A percentile compares a stretch with the other conserved stretches of the same genome.
phyloP scores from a whole-genome alignment of 1,284 basidiomycete species.

The Naganishia cerealis region DNA sequence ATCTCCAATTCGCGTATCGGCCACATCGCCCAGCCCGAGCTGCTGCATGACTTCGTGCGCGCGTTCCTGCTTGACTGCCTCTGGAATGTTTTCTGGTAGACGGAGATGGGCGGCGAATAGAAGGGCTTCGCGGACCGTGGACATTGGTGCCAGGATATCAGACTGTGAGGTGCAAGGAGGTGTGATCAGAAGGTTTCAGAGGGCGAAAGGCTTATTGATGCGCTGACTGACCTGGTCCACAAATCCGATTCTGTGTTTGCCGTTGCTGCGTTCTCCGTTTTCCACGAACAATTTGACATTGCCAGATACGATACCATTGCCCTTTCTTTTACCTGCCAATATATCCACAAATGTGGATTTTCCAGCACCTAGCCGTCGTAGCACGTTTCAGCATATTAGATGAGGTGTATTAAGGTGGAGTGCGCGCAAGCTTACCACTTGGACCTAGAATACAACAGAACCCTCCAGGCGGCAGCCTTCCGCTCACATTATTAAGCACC shows the following conservation, averaged over 20 bases:
- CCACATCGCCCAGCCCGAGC: slow-evolving; percentile 70
- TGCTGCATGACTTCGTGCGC: slow-evolving; percentile 69
- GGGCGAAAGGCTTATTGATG: background rate
- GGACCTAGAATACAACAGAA: slow-evolving; percentile 86
- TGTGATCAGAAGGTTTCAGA: background rate
- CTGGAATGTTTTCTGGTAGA: slow-evolving; percentile 73
- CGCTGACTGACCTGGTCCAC: slow-evolving; percentile 64
- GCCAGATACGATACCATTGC: slow-evolving; percentile 58
- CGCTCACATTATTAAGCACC: slow-evolving; percentile 71
- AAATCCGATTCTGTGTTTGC: slow-evolving; percentile 67
- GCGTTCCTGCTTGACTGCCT: slow-evolving; percentile 66
- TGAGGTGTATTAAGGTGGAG: background rate
- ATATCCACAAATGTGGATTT: slow-evolving; percentile 83
- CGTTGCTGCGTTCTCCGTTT: slow-evolving; percentile 37
- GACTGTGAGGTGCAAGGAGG: slow-evolving; percentile 56
- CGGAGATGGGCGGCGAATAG: slow-evolving; percentile 79
- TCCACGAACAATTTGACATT: slow-evolving; percentile 60
- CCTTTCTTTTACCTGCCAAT: slow-evolving; percentile 72
- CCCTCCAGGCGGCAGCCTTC: slow-evolving; percentile 69
- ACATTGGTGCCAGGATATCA: slow-evolving; percentile 72
- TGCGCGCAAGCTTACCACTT: slow-evolving; percentile 59
- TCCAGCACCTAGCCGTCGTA: slow-evolving; percentile 61
- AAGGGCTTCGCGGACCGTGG: slow-evolving; percentile 80
- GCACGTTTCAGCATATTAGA: slow-evolving; percentile 1
- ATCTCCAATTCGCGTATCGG: slow-evolving; percentile 72